Conservation (phyloP, 2,329 filamentous ascomycete species). For the Gnomoniopsis smithogilvyi region DNA sequence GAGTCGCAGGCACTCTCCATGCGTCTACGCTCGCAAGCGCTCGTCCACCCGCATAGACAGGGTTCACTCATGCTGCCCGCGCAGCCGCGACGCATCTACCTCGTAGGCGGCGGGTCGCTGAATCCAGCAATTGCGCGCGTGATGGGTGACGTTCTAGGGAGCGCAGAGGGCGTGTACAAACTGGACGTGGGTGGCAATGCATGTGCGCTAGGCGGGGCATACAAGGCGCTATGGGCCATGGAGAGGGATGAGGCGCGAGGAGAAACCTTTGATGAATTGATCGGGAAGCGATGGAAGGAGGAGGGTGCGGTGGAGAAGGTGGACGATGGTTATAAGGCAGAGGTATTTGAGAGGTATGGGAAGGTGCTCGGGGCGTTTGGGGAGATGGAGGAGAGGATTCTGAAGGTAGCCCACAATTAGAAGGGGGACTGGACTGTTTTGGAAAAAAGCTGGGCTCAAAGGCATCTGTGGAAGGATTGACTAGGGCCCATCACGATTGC, state of each 20-base stretch:
- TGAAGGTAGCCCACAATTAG: constrained; percentile 40
- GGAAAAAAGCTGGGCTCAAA: background rate
- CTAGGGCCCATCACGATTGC: background rate
- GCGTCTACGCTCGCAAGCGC: constrained; percentile 75
- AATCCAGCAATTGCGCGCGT: constrained; percentile 87
- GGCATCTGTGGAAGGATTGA: background rate
- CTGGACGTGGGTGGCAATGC: constrained; percentile 94
- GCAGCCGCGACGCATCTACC: constrained; percentile 85
- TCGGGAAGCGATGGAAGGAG: constrained; percentile 82
- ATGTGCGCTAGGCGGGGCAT: constrained; percentile 88
- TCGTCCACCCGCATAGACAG: constrained; percentile 58
- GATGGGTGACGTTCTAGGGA: constrained; percentile 84
- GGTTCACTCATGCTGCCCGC: constrained; percentile 55
- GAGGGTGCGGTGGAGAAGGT: constrained; percentile 79
- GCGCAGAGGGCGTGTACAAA: constrained; percentile 84
- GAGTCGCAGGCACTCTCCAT: constrained; percentile 95
- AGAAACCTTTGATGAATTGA: constrained; percentile 85
- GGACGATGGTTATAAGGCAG: constrained; percentile 73
- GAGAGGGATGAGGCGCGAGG: constrained; percentile 56
- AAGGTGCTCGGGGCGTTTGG: constrained; percentile 73
- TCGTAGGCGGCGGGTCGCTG: constrained; percentile 86
- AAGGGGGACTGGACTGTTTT: background rate
- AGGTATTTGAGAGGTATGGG: constrained; percentile 75
- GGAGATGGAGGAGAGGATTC: constrained; percentile 66
- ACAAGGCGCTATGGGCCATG: constrained; percentile 92